phyloP scores from a whole-genome alignment of 1,139 yeast genomes.

The Blastobotrys serpentis region DNA sequence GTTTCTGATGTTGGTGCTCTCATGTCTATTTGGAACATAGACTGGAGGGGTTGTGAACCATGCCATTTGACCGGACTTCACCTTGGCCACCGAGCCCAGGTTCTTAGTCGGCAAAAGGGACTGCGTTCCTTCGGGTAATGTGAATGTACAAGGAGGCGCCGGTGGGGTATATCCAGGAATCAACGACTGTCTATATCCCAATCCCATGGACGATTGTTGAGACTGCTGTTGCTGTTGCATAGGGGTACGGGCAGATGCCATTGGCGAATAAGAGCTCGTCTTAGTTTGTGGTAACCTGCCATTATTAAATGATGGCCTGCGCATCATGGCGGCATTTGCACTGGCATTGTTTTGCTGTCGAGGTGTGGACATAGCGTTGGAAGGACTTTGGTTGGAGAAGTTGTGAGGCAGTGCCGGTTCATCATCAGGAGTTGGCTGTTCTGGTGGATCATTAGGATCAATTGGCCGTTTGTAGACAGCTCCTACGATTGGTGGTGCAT shows the following conservation, averaged over 20 bases:
- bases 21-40: constrained; percentile 51
- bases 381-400: constrained; percentile 11
- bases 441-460: constrained; percentile 68
- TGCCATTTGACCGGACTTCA: constrained; percentile 45
- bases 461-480: constrained; percentile 80
- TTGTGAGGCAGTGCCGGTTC: constrained; percentile 14
- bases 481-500: constrained; percentile 92
- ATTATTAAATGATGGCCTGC: constrained; percentile 2
- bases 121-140: constrained; percentile 31
- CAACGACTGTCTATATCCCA: constrained; percentile 4
- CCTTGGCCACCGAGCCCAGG: constrained; percentile 30
- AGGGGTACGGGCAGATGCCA: not conserved
- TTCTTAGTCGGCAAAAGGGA: constrained; percentile 27
- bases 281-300: not conserved
- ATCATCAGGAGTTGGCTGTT: constrained; percentile 53
- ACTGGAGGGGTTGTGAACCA: constrained; percentile 87
- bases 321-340: constrained; percentile 1
- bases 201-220: no score
- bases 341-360: constrained; percentile 9
- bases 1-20: constrained; percentile 20
- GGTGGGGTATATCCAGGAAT: constrained; percentile 28
- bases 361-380: constrained; percentile 13
- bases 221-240: constrained; percentile 4
- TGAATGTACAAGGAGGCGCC: constrained; percentile 31
- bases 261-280: not conserved